Evolutionary conservation across 805 yeast species (phyloP).

Genomic region (Metschnikowia reukaufii): DNA sequence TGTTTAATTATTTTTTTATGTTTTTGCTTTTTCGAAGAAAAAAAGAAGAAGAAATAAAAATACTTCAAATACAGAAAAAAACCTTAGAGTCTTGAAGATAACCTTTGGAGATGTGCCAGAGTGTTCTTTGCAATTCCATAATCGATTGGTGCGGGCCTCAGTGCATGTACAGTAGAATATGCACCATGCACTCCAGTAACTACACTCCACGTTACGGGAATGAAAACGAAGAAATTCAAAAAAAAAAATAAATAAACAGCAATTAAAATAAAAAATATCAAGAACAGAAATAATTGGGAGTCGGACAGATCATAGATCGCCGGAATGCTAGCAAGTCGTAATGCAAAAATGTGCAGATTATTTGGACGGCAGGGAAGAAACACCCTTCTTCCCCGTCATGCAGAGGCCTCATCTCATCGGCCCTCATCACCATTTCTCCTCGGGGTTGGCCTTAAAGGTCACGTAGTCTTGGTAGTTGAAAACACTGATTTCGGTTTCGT

Average conservation of each 20-base stretch:
- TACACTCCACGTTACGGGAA: no score
- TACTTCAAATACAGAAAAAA: not conserved
- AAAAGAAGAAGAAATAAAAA: not conserved
- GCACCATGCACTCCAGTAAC: no score
- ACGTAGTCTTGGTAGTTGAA: conserved; percentile 69
- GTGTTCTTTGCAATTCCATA: conserved; percentile 4
- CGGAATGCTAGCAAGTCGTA: conserved; percentile 3
- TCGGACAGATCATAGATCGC: not conserved
- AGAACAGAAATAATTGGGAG: not conserved
- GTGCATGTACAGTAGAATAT: no score
- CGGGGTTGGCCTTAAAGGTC: conserved; percentile 76
- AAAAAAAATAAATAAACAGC: not conserved
- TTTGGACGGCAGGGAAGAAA: no score
- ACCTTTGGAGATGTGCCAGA: not conserved
- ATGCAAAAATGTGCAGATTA: not conserved
- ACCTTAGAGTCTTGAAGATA: no score
- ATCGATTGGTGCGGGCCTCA: not conserved
- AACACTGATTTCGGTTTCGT: conserved; percentile 90
- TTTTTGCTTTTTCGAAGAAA: no score
- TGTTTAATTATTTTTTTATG: no score
- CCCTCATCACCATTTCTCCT: conserved; percentile 72
- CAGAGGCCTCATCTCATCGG: not conserved
- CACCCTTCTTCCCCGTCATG: not conserved
- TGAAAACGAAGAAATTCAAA: not conserved
- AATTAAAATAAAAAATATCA: not conserved